These are phyloP conservation scores for Persicaria tinctoria DNA, from an alignment of 148 eudicot species.

Conservation along the genomic window DNA sequence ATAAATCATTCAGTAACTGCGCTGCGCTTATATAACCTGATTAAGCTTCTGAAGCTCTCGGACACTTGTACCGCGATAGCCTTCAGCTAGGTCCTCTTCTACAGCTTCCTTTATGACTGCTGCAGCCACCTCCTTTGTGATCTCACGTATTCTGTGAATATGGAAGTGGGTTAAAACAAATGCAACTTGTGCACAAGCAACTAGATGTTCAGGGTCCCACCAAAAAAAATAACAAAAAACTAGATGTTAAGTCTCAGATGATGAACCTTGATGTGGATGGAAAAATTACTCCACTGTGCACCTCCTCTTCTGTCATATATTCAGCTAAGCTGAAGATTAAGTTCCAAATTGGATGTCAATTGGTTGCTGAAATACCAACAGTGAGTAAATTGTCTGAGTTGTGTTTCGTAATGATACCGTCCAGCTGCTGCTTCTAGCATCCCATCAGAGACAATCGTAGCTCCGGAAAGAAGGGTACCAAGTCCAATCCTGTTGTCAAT, in stretches of 20 bases:
- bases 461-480: constrained; percentile 89
- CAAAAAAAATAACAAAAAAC: no score
- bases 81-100: constrained; percentile 89
- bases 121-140: constrained; percentile 84
- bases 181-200: background rate
- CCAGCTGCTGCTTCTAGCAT: constrained; percentile 98
- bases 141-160: constrained; percentile 73
- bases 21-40: constrained; percentile 28
- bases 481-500: constrained; percentile 63
- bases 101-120: constrained; percentile 87
- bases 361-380: background rate
- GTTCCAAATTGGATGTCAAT: background rate
- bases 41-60: constrained; percentile 67
- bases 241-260: no score
- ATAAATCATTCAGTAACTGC: background rate
- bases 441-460: constrained; percentile 76
- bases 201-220: no score
- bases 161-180: constrained; percentile 2
- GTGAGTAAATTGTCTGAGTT: background rate
- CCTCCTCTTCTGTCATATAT: constrained; percentile 93
- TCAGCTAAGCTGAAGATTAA: constrained; percentile 59
- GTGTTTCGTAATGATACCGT: constrained; percentile 26
- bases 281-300: constrained; percentile 57
- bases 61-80: constrained; percentile 82
- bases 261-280: constrained; percentile 79